Percentiles rank a stretch among this genome's conserved stretches.
Conservation (phyloP, 139 green algal genomes). For the Raphidocelis subcapitata region DNA sequence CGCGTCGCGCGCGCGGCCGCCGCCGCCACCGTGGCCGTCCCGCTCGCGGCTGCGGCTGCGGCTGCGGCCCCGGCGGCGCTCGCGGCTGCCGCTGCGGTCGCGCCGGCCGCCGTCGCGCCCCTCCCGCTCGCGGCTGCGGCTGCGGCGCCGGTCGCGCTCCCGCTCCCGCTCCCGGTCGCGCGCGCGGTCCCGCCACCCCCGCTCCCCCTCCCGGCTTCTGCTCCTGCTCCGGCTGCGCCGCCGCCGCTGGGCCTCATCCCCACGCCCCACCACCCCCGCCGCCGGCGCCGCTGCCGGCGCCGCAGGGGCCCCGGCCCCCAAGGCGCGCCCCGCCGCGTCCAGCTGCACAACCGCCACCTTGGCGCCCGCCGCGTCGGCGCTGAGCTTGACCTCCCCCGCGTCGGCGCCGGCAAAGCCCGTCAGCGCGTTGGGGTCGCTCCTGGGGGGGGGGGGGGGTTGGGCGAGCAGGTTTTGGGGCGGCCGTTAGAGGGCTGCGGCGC, state of each 20-base stretch:
- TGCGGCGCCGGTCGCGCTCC: neutral
- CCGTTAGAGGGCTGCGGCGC: neutral
- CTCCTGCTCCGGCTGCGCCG: conserved; percentile 15
- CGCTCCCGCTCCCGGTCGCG: neutral
- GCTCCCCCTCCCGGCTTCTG: neutral
- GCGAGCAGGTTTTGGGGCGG: neutral
- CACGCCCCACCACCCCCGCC: neutral
- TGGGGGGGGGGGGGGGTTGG: conserved; percentile 1
- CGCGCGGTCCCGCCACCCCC: conserved; percentile 10
- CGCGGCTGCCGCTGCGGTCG: neutral
- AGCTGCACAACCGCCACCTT: conserved; percentile 38
- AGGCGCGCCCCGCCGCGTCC: too few relatives aligned
- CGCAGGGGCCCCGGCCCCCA: too few relatives aligned
- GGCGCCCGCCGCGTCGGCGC: conserved; percentile 42
- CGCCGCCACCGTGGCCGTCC: neutral
- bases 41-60: neutral
- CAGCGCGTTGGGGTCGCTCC: conserved; percentile 49
- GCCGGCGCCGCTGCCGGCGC: neutral
- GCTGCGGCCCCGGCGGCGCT: neutral
- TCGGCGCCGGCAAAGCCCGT: conserved; percentile 45
- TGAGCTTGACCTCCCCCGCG: conserved; percentile 25
- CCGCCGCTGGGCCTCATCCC: neutral
- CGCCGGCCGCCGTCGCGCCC: conserved; percentile 5
- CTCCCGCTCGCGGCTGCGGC: neutral
- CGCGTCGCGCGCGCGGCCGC: too few relatives aligned